Base-by-base conservation (phyloP, 768 basidiomycete species). In the Suillus subaureus region DNA sequence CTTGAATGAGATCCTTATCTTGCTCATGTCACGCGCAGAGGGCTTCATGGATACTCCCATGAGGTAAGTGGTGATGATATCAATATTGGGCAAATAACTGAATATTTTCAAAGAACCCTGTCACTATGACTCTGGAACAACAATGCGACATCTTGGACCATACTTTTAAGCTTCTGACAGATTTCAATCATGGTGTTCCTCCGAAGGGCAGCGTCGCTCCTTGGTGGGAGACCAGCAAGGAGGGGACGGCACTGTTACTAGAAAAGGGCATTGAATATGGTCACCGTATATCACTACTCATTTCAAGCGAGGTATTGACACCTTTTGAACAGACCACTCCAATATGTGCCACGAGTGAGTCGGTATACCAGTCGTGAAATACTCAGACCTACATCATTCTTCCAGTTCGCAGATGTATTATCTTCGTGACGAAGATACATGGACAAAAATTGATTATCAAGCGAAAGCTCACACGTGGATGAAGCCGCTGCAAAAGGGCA, bases 161-260 rank as follows among this genome's bases (percentile, higher is more conserved):
- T 69, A 91, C 89, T 1, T 83, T 83, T 74, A 77, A 85, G 21
- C 78, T 90, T 26, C 77, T 91, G 47, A 90, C 89, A 1, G 80
- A 82, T 13, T 91, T 91, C 71, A 89, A 89, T 71, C 76, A 84
- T 66, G 86, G 87, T 33, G 74, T 82, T 21, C 79, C 86, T 31
- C 87, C 87, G 1, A 86, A 84, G 72, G 88, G 87, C 51, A 85
- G 83, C 58, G 89, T 90, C 42, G 90, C 90, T 1, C 90, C 90
- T 0, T 93, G 91, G 89, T 93, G 90, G 90, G 91, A 93, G 73
- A 85, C 85, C 2, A 88, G 85, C 74, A 87, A 84, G 67, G 89
- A 90, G 73, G 87, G 87, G 4, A 85, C 85, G 0, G 76, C 84
- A 21, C 78, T 92, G 40, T 77, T 92, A 28, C 82, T 91, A 28